Base-by-base conservation (phyloP, 306 rosid species). In the Quercus agrifolia region DNA sequence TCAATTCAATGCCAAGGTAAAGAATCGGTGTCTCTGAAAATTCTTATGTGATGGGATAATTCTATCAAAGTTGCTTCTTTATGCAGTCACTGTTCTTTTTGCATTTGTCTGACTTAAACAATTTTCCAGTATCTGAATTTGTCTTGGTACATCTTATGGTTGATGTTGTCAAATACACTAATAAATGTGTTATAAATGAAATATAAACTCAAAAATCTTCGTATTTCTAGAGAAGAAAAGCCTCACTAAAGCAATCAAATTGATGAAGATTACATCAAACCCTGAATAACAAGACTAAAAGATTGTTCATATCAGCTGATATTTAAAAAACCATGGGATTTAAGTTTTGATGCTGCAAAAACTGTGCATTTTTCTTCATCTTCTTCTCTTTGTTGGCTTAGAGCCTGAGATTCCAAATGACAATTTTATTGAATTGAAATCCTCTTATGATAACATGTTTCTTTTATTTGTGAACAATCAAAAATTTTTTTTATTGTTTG, bases 1-100 rank as follows among this genome's bases (percentile, higher is more conserved):
- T 62, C 98, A 94, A 77, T 83, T 83, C 72, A 94, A 94, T 88
- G 93, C 89, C 20, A 94, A 94, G 98, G 98, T 94, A 77, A 80
- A 81, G 71, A 80, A 46, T 77, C 17, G 14, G 68, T 18, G 14
- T 58, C 52, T 27, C 35, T 6, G 18, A 17, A 49, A 44, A 8
- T 14, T 54, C 4, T 21, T 58, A 61, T 56, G 2, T 41, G 28
- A 41, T 19, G 7, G 20, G 31, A 17, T 69, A 44, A 8, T 35
- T 58, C 25, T 10, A 6, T 67, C 51, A 21, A 67, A 67, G 52
- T 67, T 67, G 72, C 72, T 33, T 67, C 10, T 35, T 18, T 67
- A 19, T 11, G 72, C 27, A 18, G 72, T 67, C 51, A 1, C 14
- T 49, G 46, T 19, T 76, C 61, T 49, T 18, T 51, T 20, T 2